A percentile compares a stretch with the other conserved stretches of the same genome.
Conservation (phyloP, 2,329 filamentous ascomycete species). For the Knufia fluminis region DNA sequence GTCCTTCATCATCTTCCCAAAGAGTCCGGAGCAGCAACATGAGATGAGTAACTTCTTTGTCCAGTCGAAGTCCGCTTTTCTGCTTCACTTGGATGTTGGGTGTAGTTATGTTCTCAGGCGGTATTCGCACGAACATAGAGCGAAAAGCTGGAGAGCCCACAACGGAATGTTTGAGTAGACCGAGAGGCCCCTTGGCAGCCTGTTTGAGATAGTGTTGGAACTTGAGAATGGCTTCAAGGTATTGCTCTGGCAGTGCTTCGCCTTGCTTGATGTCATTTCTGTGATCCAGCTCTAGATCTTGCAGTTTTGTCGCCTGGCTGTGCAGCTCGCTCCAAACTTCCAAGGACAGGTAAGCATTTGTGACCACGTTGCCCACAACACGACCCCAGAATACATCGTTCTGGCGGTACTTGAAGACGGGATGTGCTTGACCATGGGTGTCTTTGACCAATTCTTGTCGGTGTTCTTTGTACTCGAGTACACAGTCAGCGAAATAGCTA, state of each 20-base stretch:
- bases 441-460: conserved; percentile 38
- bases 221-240: conserved; percentile 31
- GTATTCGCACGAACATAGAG: conserved; percentile 36
- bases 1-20: conserved; percentile 31
- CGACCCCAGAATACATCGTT: conserved; percentile 32
- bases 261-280: conserved; percentile 15
- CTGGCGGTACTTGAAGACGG: conserved; percentile 6
- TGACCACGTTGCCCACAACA: conserved; percentile 29
- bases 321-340: conserved; percentile 34
- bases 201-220: conserved; percentile 33
- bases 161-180: conserved; percentile 18
- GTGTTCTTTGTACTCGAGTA: conserved; percentile 41
- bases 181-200: conserved; percentile 26
- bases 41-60: conserved; percentile 22
- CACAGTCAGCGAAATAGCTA: conserved; percentile 41
- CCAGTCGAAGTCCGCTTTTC: conserved; percentile 8
- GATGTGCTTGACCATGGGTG: conserved; percentile 23
- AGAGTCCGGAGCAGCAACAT: conserved; percentile 32
- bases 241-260: conserved; percentile 32
- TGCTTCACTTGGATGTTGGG: conserved; percentile 20
- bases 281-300: background rate
- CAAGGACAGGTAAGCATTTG: conserved; percentile 29
- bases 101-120: conserved; percentile 21
- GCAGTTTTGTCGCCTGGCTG: conserved; percentile 22
- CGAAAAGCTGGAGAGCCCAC: conserved; percentile 22